These are phyloP conservation scores for Xylaria hypoxylon DNA, from an alignment of 2,329 filamentous ascomycete species.

Conservation along the genomic window DNA sequence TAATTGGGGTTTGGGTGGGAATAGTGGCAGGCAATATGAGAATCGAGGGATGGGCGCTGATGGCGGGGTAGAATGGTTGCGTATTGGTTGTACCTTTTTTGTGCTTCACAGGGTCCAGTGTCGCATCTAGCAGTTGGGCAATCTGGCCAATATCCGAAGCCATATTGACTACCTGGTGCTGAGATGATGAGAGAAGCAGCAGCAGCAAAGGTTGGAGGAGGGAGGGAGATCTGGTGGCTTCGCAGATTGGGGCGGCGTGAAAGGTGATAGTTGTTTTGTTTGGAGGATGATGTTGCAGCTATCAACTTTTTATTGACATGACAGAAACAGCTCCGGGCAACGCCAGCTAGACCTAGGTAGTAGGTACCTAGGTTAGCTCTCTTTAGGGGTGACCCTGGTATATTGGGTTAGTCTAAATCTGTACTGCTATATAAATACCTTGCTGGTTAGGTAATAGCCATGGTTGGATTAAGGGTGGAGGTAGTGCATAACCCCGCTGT, in stretches of 20 bases:
- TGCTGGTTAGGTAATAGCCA: no score
- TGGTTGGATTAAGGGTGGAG: no score
- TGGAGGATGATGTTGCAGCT: conserved; percentile 19
- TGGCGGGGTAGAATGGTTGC: conserved; percentile 40
- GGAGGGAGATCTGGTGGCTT: conserved; percentile 16
- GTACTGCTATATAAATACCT: no score
- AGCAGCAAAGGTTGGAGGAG: neutral
- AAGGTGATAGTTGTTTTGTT: conserved; percentile 30
- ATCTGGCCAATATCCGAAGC: conserved; percentile 69
- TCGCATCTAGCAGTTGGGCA: conserved; percentile 88
- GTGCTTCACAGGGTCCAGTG: conserved; percentile 86
- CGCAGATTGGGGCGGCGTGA: conserved; percentile 6
- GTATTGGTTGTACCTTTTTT: conserved; percentile 77
- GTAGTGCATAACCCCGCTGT: conserved; percentile 7
- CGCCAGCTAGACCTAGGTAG: conserved; percentile 25
- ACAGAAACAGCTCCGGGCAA: conserved; percentile 34
- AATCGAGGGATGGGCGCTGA: conserved; percentile 16
- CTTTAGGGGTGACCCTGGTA: neutral
- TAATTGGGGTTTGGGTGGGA: neutral
- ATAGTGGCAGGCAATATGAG: neutral
- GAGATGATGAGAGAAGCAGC: conserved; percentile 21
- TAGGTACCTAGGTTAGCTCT: conserved; percentile 1
- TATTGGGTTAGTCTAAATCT: neutral
- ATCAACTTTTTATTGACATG: conserved; percentile 45
- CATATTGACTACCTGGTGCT: conserved; percentile 56